Evolutionary conservation across 148 eudicot genomes (phyloP).

Genomic region (Amaranthus cruentus): DNA sequence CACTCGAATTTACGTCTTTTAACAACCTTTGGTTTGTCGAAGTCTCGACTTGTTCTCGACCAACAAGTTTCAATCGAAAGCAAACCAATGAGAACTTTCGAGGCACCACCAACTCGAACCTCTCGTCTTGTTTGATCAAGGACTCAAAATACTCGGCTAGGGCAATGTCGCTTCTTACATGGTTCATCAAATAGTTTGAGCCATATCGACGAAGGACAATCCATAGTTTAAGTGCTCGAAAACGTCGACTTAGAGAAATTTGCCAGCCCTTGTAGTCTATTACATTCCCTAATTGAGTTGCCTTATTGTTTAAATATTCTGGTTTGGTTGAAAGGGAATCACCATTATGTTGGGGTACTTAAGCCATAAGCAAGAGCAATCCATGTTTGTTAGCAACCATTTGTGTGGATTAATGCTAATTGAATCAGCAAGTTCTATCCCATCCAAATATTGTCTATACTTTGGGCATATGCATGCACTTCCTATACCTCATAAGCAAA

Average conservation of each 20-base stretch:
- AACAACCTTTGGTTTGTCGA: slow-evolving; percentile 32
- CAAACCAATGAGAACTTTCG: slow-evolving; percentile 37
- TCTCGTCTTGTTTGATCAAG: slow-evolving; percentile 22
- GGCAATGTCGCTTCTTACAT: slow-evolving; percentile 35
- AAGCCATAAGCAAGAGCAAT: slow-evolving; percentile 47
- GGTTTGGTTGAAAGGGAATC: slow-evolving; percentile 36
- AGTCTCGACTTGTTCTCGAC: not conserved
- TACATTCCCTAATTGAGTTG: slow-evolving; percentile 23
- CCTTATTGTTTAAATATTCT: slow-evolving; percentile 36
- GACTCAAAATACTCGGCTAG: slow-evolving; percentile 38
- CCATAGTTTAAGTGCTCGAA: slow-evolving; percentile 43
- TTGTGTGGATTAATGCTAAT: slow-evolving; percentile 46
- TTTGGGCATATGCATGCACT: slow-evolving; percentile 50
- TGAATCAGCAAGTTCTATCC: slow-evolving; percentile 39
- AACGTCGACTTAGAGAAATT: slow-evolving; percentile 37
- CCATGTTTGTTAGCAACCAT: slow-evolving; percentile 45
- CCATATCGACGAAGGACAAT: slow-evolving; percentile 40
- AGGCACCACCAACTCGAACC: slow-evolving; percentile 41
- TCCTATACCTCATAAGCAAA: slow-evolving; percentile 8
- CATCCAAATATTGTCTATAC: slow-evolving; percentile 38
- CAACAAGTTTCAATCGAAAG: slow-evolving; percentile 22
- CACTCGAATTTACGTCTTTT: slow-evolving; percentile 39
- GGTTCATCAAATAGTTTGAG: slow-evolving; percentile 28
- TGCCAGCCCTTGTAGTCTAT: slow-evolving; percentile 57
- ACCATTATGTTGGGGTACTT: slow-evolving; percentile 25